These are phyloP conservation scores for Plasmodium fragile DNA, from an alignment of 169 alveolate genomes.

Conservation along the genomic window DNA sequence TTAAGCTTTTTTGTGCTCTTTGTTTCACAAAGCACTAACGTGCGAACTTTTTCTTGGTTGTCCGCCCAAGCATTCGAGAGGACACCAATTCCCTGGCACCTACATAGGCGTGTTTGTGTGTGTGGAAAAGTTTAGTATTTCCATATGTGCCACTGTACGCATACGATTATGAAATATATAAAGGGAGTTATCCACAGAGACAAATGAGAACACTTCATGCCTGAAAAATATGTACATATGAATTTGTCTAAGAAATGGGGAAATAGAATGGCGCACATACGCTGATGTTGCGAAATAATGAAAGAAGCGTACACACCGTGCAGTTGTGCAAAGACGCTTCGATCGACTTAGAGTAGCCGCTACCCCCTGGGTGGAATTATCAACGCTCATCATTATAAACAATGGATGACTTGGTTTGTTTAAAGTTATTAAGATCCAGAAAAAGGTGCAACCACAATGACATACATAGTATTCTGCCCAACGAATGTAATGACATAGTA, in stretches of 20 bases:
- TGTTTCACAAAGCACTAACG: not conserved
- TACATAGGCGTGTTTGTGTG: not conserved
- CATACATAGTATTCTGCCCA: constrained; percentile 38
- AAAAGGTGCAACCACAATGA: constrained; percentile 15
- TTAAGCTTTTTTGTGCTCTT: not conserved
- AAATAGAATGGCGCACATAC: not conserved
- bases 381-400: not conserved
- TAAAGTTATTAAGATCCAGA: constrained; percentile 45
- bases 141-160: not conserved
- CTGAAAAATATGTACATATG: not conserved
- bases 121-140: not conserved
- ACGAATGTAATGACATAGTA: constrained; percentile 31
- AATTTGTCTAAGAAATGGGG: not conserved
- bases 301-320: not conserved
- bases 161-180: not conserved
- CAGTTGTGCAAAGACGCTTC: not conserved
- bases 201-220: not conserved
- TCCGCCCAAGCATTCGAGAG: not conserved
- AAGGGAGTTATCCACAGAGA: not conserved
- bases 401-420: constrained; percentile 40
- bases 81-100: not conserved
- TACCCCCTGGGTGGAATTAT: not conserved
- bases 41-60: not conserved
- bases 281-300: not conserved
- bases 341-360: not conserved